Evolutionary conservation across 306 rosid species (phyloP).

Genomic region (Glycine soja): DNA sequence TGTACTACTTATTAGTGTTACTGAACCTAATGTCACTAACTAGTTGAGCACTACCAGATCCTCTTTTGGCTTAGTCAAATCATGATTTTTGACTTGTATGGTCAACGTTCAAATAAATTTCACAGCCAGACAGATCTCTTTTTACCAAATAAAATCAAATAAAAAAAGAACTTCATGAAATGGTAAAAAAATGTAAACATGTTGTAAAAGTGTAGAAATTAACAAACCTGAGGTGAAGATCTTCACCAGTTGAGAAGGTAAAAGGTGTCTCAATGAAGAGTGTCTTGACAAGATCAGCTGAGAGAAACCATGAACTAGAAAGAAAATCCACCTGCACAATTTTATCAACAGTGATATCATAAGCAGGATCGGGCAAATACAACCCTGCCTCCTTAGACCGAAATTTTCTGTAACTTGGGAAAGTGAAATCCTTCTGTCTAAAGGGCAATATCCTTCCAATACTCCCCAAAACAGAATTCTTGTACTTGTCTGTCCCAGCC

Average conservation of each 20-base stretch:
- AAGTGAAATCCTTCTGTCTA: constrained; percentile 88
- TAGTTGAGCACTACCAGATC: constrained; percentile 31
- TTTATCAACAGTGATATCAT: constrained; percentile 80
- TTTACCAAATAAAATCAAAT: constrained; percentile 15
- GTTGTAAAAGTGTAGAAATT: constrained; percentile 22
- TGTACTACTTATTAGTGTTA: constrained; percentile 37
- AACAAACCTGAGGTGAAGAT: constrained; percentile 86
- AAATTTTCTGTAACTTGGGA: constrained; percentile 92
- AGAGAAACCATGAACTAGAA: constrained; percentile 95
- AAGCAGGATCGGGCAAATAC: constrained; percentile 98
- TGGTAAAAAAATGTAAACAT: constrained; percentile 10
- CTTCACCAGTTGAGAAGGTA: constrained; percentile 97
- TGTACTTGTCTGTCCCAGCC: constrained; percentile 81
- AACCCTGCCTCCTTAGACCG: constrained; percentile 92
- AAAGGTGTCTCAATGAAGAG: constrained; percentile 87
- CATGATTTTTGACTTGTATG: constrained; percentile 44
- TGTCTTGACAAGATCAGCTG: constrained; percentile 79
- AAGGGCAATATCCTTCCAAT: constrained; percentile 95
- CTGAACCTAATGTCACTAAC: constrained; percentile 45
- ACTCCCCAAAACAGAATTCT: constrained; percentile 87
- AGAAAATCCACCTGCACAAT: constrained; percentile 98
- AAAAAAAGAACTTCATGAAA: not conserved
- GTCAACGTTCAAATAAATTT: constrained; percentile 35
- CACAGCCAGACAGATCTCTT: constrained; percentile 14
- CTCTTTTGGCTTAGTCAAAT: constrained; percentile 28